Evolutionary conservation across 1,139 yeast species (phyloP).

Genomic region (Yamadazyma pseudoaaseri): DNA sequence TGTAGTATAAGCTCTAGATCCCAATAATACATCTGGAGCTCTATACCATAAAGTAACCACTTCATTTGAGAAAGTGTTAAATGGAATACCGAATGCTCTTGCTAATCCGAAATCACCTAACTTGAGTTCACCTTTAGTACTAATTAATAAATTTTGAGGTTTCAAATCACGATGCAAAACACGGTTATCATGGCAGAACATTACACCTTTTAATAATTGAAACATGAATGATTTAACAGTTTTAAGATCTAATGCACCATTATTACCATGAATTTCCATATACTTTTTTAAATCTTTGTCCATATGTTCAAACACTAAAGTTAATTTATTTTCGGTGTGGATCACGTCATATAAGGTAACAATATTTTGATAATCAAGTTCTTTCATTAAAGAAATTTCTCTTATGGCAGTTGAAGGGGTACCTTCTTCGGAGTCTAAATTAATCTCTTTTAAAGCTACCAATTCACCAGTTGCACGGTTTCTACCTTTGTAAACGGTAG

Average conservation of each 20-base stretch:
- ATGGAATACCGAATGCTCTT: slow-evolving; percentile 97
- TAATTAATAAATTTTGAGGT: slow-evolving; percentile 90
- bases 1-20: slow-evolving; percentile 92
- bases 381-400: slow-evolving; percentile 95
- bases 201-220: slow-evolving; percentile 85
- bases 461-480: slow-evolving; percentile 88
- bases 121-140: slow-evolving; percentile 84
- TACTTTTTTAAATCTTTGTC: slow-evolving; percentile 91
- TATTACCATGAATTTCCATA: slow-evolving; percentile 86
- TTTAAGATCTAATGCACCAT: slow-evolving; percentile 76
- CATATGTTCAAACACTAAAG: slow-evolving; percentile 90
- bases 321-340: slow-evolving; percentile 93
- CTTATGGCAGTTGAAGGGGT: slow-evolving; percentile 98
- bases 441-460: slow-evolving; percentile 93
- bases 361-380: slow-evolving; percentile 89
- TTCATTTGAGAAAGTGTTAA: slow-evolving; percentile 93
- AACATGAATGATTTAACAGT: slow-evolving; percentile 89
- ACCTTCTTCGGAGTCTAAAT: slow-evolving; percentile 94
- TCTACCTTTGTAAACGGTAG: slow-evolving; percentile 95
- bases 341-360: slow-evolving; percentile 93
- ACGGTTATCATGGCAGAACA: slow-evolving; percentile 93
- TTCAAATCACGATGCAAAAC: slow-evolving; percentile 94
- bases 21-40: slow-evolving; percentile 95
- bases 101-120: slow-evolving; percentile 98
- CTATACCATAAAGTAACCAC: slow-evolving; percentile 98